Conservation (phyloP, 2,329 filamentous ascomycete genomes). For the Bisporella sp. region DNA sequence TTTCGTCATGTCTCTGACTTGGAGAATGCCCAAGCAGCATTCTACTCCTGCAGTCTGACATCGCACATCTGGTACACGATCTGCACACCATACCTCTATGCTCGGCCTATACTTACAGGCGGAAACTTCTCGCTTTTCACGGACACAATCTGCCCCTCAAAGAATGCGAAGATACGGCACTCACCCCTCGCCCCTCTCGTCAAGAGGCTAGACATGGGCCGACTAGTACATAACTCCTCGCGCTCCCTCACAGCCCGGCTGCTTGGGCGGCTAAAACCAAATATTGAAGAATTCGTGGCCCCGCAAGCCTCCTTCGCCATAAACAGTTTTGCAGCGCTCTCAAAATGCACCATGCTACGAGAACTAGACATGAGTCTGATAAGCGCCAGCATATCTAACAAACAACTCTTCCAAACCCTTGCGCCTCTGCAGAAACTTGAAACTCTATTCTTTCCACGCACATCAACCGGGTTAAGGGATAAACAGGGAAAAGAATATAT, state of each 20-base stretch:
- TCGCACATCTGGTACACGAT: constrained; percentile 26
- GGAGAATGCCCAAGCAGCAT: constrained; percentile 13
- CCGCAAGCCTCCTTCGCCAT: constrained; percentile 28
- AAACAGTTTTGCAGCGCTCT: constrained; percentile 27
- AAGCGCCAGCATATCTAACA: constrained; percentile 24
- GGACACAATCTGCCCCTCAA: constrained; percentile 27
- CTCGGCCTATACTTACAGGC: constrained; percentile 21
- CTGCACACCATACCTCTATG: constrained; percentile 21
- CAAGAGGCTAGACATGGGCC: constrained; percentile 25
- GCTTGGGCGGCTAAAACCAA: constrained; percentile 26
- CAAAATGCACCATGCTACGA: constrained; percentile 25
- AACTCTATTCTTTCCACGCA: constrained; percentile 26
- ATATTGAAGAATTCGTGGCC: constrained; percentile 27
- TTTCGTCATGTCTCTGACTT: constrained; percentile 21
- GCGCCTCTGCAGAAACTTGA: constrained; percentile 22
- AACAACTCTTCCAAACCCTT: constrained; percentile 25
- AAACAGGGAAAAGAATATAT: constrained; percentile 5
- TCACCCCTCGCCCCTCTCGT: constrained; percentile 24
- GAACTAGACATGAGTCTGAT: constrained; percentile 26
- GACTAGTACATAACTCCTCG: constrained; percentile 25
- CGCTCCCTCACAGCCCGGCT: constrained; percentile 25
- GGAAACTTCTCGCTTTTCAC: constrained; percentile 26
- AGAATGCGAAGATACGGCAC: constrained; percentile 28
- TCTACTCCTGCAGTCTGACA: constrained; percentile 24
- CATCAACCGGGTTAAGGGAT: constrained; percentile 9